phyloP scores from a whole-genome alignment of 345 rosid genomes.

The Eucalyptus sp. region DNA sequence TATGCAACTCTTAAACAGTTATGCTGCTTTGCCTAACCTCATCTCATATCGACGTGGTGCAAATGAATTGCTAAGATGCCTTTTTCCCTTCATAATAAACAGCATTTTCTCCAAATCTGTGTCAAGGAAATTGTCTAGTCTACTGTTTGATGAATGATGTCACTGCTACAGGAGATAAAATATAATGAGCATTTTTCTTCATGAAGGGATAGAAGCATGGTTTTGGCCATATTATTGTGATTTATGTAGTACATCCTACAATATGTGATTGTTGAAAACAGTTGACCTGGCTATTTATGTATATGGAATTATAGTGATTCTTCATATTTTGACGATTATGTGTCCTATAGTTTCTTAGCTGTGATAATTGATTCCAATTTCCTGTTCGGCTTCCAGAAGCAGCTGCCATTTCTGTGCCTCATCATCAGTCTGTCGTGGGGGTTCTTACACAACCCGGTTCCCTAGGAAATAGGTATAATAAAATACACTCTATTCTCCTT shows the following conservation, averaged over 20 bases:
- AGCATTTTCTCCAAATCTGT: not conserved
- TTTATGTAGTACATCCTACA: not conserved
- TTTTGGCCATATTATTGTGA: not conserved
- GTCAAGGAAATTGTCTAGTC: not conserved
- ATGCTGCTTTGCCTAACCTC: not conserved
- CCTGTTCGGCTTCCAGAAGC: slow-evolving; percentile 32
- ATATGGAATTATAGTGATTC: not conserved
- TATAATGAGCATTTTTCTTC: not conserved
- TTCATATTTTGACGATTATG: not conserved
- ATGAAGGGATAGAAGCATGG: not conserved
- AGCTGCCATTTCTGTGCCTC: slow-evolving; percentile 44
- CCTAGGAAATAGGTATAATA: slow-evolving; percentile 51
- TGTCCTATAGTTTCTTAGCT: not conserved
- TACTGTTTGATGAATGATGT: not conserved
- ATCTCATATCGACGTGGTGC: not conserved
- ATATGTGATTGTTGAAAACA: not conserved
- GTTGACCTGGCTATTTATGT: not conserved
- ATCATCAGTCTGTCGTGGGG: slow-evolving; percentile 55
- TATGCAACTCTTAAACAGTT: not conserved
- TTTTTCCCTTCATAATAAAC: not conserved
- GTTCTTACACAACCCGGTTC: slow-evolving; percentile 74
- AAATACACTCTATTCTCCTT: not conserved
- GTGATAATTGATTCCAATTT: not conserved
- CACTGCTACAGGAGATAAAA: not conserved
- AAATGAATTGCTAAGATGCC: not conserved